Conservation (phyloP, 2,329 filamentous ascomycete genomes). For the Fusarium sp. region DNA sequence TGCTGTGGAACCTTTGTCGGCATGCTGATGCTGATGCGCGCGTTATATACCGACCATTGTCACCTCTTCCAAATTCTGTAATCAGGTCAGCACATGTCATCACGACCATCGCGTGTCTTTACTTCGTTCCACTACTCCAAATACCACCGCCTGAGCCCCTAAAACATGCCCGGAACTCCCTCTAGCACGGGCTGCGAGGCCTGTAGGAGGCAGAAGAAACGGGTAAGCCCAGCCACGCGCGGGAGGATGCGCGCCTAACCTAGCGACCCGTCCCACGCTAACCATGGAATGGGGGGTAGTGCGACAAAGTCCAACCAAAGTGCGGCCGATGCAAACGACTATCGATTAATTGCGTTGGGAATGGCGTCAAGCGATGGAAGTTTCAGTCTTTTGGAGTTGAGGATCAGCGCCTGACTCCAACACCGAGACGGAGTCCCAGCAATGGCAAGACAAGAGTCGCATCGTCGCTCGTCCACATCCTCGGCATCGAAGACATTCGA, state of each 20-base stretch:
- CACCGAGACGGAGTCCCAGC: conserved; percentile 17
- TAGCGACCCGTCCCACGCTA: background rate
- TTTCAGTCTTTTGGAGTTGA: conserved; percentile 20
- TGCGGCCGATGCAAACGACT: conserved; percentile 38
- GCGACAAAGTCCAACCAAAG: conserved; percentile 24
- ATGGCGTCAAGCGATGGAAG: conserved; percentile 36
- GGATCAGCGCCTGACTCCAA: background rate
- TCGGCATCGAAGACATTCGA: conserved; percentile 34
- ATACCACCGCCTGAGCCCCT: background rate
- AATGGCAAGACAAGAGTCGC: conserved; percentile 20
- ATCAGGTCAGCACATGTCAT: background rate
- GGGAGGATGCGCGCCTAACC: background rate
- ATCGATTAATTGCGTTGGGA: conserved; percentile 27
- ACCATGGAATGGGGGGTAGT: conserved; percentile 1
- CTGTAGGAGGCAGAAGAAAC: conserved; percentile 36
- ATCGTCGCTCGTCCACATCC: conserved; percentile 31
- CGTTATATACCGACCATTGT: background rate
- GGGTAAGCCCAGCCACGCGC: conserved; percentile 3
- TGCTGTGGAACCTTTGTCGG: background rate
- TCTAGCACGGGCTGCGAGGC: conserved; percentile 29
- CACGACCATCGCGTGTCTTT: background rate
- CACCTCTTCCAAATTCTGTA: background rate
- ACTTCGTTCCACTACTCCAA: background rate
- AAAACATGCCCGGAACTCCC: conserved; percentile 29
- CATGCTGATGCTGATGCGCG: background rate